Conservation (phyloP, 2,329 filamentous ascomycete species). For the Pezicula radicicola region DNA sequence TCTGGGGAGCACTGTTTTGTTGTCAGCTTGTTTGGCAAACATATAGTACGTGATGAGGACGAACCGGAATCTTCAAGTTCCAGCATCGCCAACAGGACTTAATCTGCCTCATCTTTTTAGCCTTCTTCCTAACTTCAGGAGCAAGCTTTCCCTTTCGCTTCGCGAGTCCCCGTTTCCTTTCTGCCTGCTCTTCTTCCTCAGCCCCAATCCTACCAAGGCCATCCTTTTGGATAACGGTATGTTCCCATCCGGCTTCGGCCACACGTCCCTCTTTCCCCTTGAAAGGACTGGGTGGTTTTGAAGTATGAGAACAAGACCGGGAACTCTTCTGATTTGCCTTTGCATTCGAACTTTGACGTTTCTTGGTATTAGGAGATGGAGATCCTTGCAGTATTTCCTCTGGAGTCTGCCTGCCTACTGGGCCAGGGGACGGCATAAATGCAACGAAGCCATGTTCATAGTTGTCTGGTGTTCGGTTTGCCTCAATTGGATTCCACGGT, state of each 20-base stretch:
- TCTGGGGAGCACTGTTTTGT: conserved; percentile 15
- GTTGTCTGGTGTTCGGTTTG: conserved; percentile 3
- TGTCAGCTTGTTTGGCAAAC: neutral
- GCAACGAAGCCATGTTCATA: conserved; percentile 8
- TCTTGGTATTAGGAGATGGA: neutral
- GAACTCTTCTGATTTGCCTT: neutral
- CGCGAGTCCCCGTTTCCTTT: neutral
- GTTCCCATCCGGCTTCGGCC: conserved; percentile 7
- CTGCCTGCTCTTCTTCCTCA: conserved; percentile 4
- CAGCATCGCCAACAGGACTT: conserved; percentile 22
- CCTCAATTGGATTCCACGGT: conserved; percentile 15
- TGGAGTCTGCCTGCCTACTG: conserved; percentile 5
- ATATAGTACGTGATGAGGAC: neutral
- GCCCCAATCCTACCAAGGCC: conserved; percentile 2
- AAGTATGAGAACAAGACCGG: too few relatives aligned
- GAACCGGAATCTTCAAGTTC: conserved; percentile 19
- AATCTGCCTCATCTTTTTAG: conserved; percentile 13
- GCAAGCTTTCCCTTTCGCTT: conserved; percentile 14
- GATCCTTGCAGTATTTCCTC: conserved; percentile 1
- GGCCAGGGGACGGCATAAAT: conserved; percentile 15
- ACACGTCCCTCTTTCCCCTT: conserved; percentile 9
- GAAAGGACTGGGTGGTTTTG: neutral
- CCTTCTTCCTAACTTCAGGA: conserved; percentile 14
- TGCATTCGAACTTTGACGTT: neutral
- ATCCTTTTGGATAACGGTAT: conserved; percentile 9